phyloP scores from a whole-genome alignment of 148 eudicot genomes.

The Rhododendron williamsianum region DNA sequence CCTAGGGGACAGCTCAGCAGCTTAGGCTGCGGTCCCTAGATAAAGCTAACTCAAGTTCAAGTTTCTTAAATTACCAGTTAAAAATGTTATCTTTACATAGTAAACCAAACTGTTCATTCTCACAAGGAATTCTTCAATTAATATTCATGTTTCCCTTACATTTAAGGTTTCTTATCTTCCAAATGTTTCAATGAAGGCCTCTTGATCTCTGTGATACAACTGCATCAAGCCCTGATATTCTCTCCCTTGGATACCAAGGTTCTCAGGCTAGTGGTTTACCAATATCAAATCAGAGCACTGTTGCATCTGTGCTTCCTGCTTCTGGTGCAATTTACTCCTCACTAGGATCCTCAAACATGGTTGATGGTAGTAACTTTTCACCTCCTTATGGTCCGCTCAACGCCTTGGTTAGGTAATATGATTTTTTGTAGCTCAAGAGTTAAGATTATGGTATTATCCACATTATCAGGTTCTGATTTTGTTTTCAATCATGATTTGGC shows the following conservation, averaged over 20 bases:
- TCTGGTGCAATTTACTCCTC: slow-evolving; percentile 26
- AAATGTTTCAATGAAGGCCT: slow-evolving; percentile 52
- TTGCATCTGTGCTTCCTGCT: slow-evolving; percentile 27
- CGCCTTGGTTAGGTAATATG: slow-evolving; percentile 50
- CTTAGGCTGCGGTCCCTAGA: not conserved
- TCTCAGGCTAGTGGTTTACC: slow-evolving; percentile 28
- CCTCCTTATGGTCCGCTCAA: slow-evolving; percentile 31
- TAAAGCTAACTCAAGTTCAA: not conserved
- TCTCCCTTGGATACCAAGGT: slow-evolving; percentile 54
- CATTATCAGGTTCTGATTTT: not conserved
- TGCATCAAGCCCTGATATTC: slow-evolving; percentile 56
- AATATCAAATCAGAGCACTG: slow-evolving; percentile 26
- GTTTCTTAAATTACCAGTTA: not conserved
- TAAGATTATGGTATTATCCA: not conserved
- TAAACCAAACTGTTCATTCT: not conserved
- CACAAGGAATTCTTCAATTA: not conserved
- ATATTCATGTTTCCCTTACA: not conserved
- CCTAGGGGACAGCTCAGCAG: not conserved
- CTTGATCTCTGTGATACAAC: slow-evolving; percentile 74
- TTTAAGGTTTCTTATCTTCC: slow-evolving; percentile 8
- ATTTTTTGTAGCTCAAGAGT: not conserved
- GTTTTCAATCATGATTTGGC: not conserved
- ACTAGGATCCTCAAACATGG: slow-evolving; percentile 29
- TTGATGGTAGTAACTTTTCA: slow-evolving; percentile 30
- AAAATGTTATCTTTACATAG: not conserved